These are phyloP conservation scores for Microthyrium microscopicum DNA, from an alignment of 2,329 filamentous ascomycete species.

Conservation along the genomic window DNA sequence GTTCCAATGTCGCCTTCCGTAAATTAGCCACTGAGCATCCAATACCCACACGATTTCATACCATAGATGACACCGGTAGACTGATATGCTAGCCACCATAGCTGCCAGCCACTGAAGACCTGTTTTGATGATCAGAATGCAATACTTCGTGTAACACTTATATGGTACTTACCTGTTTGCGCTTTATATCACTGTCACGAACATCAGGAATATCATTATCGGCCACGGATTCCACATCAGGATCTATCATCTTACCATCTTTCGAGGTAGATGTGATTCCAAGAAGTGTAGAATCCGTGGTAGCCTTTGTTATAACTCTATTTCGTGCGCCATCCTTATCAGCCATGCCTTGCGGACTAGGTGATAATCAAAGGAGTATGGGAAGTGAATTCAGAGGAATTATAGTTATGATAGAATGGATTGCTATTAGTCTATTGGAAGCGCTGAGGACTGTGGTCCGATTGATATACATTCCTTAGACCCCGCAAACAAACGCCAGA, in stretches of 20 bases:
- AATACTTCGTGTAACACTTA: background rate
- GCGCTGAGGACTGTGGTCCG: no score
- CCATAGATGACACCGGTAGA: constrained; percentile 51
- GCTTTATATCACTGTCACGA: constrained; percentile 9
- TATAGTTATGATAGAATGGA: no score
- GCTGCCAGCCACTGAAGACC: constrained; percentile 16
- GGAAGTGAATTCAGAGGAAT: no score
- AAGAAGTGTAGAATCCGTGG: background rate
- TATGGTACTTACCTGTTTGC: constrained; percentile 8
- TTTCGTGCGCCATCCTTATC: constrained; percentile 1
- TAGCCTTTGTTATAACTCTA: background rate
- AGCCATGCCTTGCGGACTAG: no score
- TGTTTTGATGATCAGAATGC: constrained; percentile 8
- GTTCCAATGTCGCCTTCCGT: constrained; percentile 53
- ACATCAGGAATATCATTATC: constrained; percentile 8
- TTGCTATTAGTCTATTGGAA: no score
- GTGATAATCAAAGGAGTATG: no score
- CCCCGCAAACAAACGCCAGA: no score
- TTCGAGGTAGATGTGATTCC: background rate
- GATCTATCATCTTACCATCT: background rate
- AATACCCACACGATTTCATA: no score
- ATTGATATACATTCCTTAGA: no score
- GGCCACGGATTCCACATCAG: constrained; percentile 4
- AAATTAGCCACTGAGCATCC: no score
- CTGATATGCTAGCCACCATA: constrained; percentile 42